phyloP scores from a whole-genome alignment of 2,329 filamentous ascomycete genomes.

The Penicillium sp. region DNA sequence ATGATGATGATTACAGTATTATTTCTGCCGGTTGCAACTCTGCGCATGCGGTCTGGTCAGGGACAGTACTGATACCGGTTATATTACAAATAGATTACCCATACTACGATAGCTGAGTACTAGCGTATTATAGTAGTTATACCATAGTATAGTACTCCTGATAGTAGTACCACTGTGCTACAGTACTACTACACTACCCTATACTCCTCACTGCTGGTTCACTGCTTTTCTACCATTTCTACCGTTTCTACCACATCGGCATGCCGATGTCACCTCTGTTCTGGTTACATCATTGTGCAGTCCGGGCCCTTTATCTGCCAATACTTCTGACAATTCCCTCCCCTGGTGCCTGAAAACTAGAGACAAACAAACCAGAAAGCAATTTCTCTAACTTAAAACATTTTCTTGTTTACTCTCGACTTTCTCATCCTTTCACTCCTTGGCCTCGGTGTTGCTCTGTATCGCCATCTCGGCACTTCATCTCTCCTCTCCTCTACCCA shows the following conservation, averaged over 20 bases:
- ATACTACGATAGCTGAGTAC: neutral
- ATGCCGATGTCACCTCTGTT: constrained; percentile 32
- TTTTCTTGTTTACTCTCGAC: neutral
- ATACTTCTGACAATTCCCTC: constrained; percentile 17
- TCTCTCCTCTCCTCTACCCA: constrained; percentile 20
- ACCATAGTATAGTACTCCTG: neutral
- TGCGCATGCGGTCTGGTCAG: constrained; percentile 24
- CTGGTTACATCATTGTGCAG: constrained; percentile 30
- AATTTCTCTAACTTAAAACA: neutral
- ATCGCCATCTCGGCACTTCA: constrained; percentile 5
- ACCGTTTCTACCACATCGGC: constrained; percentile 28
- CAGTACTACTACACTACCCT: neutral
- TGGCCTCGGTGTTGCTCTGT: neutral
- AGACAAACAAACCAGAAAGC: neutral
- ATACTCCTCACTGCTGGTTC: neutral
- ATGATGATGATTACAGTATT: no score
- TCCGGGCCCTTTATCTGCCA: constrained; percentile 3
- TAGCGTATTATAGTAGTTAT: no score
- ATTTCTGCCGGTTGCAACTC: constrained; percentile 22
- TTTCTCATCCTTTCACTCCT: neutral
- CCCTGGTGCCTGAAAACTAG: constrained; percentile 1
- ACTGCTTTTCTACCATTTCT: constrained; percentile 15
- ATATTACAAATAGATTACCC: constrained; percentile 8
- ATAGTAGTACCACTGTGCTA: neutral
- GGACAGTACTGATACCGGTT: constrained; percentile 7